These are phyloP conservation scores for Petunia axillaris DNA, from an alignment of 257 asterid species.

Conservation along the genomic window DNA sequence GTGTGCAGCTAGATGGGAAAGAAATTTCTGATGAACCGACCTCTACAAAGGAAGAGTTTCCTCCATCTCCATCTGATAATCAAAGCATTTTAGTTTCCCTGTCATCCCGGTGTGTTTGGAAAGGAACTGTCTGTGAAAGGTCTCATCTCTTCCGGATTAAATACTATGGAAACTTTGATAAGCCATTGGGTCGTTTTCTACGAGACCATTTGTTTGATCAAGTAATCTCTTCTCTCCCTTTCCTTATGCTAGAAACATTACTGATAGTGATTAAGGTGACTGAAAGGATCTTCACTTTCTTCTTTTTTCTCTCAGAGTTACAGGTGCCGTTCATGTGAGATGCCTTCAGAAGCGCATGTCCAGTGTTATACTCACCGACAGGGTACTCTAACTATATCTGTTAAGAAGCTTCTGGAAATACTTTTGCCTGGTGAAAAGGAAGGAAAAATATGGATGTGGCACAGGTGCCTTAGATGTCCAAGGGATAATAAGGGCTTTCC, in stretches of 20 bases:
- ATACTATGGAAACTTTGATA: constrained; percentile 87
- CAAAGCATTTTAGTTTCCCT: constrained; percentile 93
- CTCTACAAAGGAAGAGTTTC: constrained; percentile 68
- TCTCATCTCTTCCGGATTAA: constrained; percentile 87
- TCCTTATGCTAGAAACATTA: background rate
- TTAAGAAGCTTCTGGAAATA: constrained; percentile 79
- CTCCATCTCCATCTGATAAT: constrained; percentile 87
- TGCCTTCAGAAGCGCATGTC: constrained; percentile 96
- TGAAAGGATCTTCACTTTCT: constrained; percentile 10
- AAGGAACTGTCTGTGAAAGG: constrained; percentile 94
- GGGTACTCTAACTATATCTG: constrained; percentile 93
- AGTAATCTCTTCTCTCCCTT: constrained; percentile 51
- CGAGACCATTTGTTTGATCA: constrained; percentile 92
- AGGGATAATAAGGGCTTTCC: constrained; percentile 75
- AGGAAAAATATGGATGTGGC: constrained; percentile 99
- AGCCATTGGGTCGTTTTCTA: constrained; percentile 94
- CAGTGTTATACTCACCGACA: constrained; percentile 96
- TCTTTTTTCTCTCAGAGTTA: constrained; percentile 56
- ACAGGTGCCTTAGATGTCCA: constrained; percentile 93
- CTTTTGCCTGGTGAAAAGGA: constrained; percentile 79
- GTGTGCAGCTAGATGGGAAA: constrained; percentile 45
- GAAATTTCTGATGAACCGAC: constrained; percentile 46
- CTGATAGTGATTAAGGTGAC: background rate
- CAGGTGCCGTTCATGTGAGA: constrained; percentile 82
- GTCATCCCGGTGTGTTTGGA: constrained; percentile 92